Evolutionary conservation across 2,329 filamentous ascomycete species (phyloP), one percentile per base, ranked within the genome.

Genomic region (Talaromyces verruculosus): DNA sequence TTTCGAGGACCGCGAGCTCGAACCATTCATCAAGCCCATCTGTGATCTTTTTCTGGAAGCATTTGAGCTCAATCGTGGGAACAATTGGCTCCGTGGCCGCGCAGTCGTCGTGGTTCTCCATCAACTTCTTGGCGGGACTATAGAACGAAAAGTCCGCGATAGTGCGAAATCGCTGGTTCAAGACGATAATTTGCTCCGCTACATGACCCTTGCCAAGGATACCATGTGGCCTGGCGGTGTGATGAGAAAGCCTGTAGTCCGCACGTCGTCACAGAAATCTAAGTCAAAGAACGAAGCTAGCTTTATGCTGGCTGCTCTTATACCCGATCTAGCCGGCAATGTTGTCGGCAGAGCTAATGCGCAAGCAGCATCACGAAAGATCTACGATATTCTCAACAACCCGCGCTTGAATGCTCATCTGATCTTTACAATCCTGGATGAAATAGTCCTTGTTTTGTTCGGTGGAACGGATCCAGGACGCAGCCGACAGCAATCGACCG

Each of bases 1-100:
- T 0, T 98, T 96, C 73, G 94, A 98, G 78, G 89, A 91, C 74
- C 89, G 89, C 72, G 92, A 97, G 72, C 84, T 93, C 1, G 93
- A 96, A 74, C 95, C 95, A 0, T 98, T 99, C 73, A 95, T 99
- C 72, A 99, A 97, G 76, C 96, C 95, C 3, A 97, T 99, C 68
- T 97, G 93, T 78, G 95, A 99, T 77, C 89, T 99, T 67, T 99
- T 99, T 79, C 86, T 99, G 17, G 95, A 99, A 76, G 87, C 93
- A 0, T 99, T 99, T 74, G 93, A 97, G 74, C 85, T 99, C 45
- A 96, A 97, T 77, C 89, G 90, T 67, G 93, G 94, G 47, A 97
- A 96, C 78, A 98, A 96, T 77, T 99, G 95, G 96, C 87, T 99
- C 3, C 91, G 96, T 47, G 96, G 95, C 0, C 89, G 95, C 25